Evolutionary conservation across 192 early-diverging fungal species (phyloP), one percentile per base, ranked within the genome.

Genomic region (Coemansia aciculifera): DNA sequence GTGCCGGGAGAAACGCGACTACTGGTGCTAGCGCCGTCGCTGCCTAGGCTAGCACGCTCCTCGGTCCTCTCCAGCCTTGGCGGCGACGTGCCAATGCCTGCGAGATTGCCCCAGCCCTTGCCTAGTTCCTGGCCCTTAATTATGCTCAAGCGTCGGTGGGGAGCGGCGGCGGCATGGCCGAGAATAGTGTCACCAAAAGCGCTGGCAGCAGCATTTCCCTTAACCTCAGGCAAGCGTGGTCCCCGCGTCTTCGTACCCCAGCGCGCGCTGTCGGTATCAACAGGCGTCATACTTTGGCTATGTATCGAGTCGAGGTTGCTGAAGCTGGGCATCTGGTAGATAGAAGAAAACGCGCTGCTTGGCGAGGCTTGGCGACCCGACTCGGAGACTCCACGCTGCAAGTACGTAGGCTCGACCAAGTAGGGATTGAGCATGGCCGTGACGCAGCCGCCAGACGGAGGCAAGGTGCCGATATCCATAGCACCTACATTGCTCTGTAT

Each of bases 341-440:
- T 49, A n/a, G 67, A 51, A n/a, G 52, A 37, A 34, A 59, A 52
- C 11, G 70, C 48, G 21, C 38, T 42, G 34, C 29, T 59, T 37
- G 70, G 59, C 19, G 66, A 59, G 3, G 36, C 43, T n/a, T 67
- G 63, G 8, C 78, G 66, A 11, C 78, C 78, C 15, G 78, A 73
- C 37, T 81, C 78, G 4, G 78, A 81, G 3, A 62, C 46, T 2
- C 78, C 74, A 6, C 78, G 78, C 49, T 75, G 78, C 56, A 81
- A 57, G 51, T 69, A 72, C 2, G 63, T 63, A 12, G 78, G 78
- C 36, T 81, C 78, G 5, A 64, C 27, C 1, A 69, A 5, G 44
- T 42, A 62, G 8, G 73, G 64, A 7, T 63, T 61, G 8, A 76
- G 46, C 42, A 66, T 46, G 1, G 66, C 59, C 1, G 62, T 31